Base-by-base conservation (phyloP, 768 basidiomycete genomes). In the Epithele typhae region DNA sequence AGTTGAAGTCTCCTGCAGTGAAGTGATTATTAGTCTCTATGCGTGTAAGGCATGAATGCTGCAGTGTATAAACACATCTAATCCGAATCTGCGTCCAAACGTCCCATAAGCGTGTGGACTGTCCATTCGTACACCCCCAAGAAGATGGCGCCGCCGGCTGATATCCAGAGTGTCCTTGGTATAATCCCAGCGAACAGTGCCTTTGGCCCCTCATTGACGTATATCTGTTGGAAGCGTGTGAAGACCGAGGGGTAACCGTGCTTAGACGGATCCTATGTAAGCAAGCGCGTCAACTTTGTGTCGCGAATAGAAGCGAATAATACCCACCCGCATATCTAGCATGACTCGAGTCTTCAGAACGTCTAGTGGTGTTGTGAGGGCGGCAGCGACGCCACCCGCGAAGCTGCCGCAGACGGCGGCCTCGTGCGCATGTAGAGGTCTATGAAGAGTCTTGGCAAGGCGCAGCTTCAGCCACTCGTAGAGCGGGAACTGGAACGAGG, bases 301-400 rank as follows among this genome's bases (percentile, higher is more conserved):
- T 22, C 10, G 19, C 17, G 15, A 41, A 19, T 40, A 37, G 39
- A 11, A 37, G 34, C 6, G 15, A 21, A 19, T 12, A 12, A n/a
- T 17, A 64, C 79, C 44, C 55, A 93, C 93, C 59, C 84, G 74
- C 43, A 88, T 73, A 58, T 95, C 93, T 7, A 98, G 76, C 96
- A 99, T 99, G 36, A 96, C 87, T 15, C 96, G 78, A 1, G 96
- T 99, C 64, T 99, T 99, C 25, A 96, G 75, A 2, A 98, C 96
- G 59, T 99, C 96, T 24, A 99, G 71, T 1, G 96, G 96, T 0
- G 96, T 98, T 1, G 96, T 98, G 27, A 86, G 54, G 0, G 85
- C 89, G 1, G 93, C 95, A 5, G 93, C 93, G 22, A 89, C 69
- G 0, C 87, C 95, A 7, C 96, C 96, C 0, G 96, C 88, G 37